phyloP scores from a whole-genome alignment of 1,284 basidiomycete genomes.

The Tilletia indica region DNA sequence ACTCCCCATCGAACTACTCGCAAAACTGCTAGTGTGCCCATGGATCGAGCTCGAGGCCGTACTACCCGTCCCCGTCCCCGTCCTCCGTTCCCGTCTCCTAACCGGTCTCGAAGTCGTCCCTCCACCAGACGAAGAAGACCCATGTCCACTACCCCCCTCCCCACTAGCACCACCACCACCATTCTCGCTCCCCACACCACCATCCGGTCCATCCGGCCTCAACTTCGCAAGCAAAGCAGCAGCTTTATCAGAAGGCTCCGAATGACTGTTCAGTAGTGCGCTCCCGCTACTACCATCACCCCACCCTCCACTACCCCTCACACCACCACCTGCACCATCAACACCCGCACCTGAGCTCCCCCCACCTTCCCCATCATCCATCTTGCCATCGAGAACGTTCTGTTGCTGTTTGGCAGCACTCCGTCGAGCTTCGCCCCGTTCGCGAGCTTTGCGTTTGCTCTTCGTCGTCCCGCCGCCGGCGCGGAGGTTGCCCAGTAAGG shows the following conservation, averaged over 20 bases:
- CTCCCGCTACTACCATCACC: background rate
- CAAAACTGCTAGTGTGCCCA: background rate
- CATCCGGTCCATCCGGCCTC: background rate
- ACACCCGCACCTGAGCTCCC: conserved; percentile 74
- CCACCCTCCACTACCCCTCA: background rate
- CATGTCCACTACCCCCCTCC: background rate
- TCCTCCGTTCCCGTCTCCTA: background rate
- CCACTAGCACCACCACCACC: background rate
- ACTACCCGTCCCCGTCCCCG: background rate
- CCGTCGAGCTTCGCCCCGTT: conserved; percentile 15
- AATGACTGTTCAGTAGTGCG: background rate
- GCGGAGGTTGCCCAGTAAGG: conserved; percentile 47
- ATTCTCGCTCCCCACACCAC: background rate
- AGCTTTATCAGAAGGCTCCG: conserved; percentile 6
- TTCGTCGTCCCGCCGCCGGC: conserved; percentile 47
- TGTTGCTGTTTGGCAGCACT: conserved; percentile 15
- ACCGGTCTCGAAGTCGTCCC: background rate
- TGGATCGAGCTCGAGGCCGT: conserved; percentile 17
- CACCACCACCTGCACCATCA: conserved; percentile 28
- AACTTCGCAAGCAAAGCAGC: conserved; percentile 9
- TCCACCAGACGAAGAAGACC: background rate
- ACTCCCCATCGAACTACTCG: background rate
- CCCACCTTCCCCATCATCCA: conserved; percentile 93
- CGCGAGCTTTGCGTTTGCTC: conserved; percentile 44
- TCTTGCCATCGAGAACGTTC: conserved; percentile 60